Evolutionary conservation across 192 early-diverging fungal genomes (phyloP).

Genomic region (Coemansia sp.): DNA sequence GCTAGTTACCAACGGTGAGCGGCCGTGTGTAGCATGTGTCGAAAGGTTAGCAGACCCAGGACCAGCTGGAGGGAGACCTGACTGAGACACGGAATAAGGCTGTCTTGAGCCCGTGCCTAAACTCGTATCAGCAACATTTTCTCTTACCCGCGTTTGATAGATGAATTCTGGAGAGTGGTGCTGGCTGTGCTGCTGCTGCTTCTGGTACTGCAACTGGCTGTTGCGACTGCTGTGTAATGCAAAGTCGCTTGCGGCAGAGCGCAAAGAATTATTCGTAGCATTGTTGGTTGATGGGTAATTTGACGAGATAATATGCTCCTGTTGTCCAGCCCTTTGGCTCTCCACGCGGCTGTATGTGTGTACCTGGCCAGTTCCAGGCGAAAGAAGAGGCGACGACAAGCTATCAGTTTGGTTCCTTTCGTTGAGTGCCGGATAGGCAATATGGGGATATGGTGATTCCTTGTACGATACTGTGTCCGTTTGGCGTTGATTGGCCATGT

Average conservation of each 20-base stretch:
- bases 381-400: slow-evolving; percentile 13
- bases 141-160: slow-evolving; percentile 31
- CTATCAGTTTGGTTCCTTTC: background rate
- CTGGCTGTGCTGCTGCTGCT: slow-evolving; percentile 5
- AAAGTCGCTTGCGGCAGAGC: slow-evolving; percentile 10
- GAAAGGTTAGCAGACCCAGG: slow-evolving; percentile 32
- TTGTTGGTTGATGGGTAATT: background rate
- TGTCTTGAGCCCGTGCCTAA: slow-evolving; percentile 10
- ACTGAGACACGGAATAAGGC: slow-evolving; percentile 41
- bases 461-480: background rate
- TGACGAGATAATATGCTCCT: background rate
- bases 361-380: slow-evolving; percentile 7
- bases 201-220: slow-evolving; percentile 10
- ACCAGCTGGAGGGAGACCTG: slow-evolving; percentile 41
- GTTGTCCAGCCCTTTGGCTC: slow-evolving; percentile 11
- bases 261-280: background rate
- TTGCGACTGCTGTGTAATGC: slow-evolving; percentile 6
- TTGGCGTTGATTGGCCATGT: background rate
- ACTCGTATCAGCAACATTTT: background rate
- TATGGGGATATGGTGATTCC: slow-evolving; percentile 6
- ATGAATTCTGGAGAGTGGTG: slow-evolving; percentile 5
- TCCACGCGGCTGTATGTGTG: slow-evolving; percentile 12
- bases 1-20: slow-evolving; percentile 30
- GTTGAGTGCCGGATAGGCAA: slow-evolving; percentile 26
- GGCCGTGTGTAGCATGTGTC: slow-evolving; percentile 18